A percentile compares a stretch with the other conserved stretches of the same genome.
These are phyloP conservation scores for Ceratocystis harringtonii DNA, from an alignment of 2,329 filamentous ascomycete genomes.

Conservation along the genomic window DNA sequence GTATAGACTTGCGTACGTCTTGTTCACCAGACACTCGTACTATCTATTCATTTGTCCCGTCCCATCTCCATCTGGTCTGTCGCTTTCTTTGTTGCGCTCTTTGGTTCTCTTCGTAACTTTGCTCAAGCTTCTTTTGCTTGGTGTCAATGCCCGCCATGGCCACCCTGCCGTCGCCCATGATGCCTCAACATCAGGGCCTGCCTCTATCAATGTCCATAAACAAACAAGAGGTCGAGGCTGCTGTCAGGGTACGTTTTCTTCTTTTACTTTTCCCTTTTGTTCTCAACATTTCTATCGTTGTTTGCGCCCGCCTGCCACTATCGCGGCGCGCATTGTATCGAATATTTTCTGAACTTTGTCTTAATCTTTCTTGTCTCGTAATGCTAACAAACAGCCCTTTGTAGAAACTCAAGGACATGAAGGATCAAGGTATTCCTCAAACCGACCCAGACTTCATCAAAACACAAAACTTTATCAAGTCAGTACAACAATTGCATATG, in stretches of 20 bases:
- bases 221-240: conserved; percentile 15
- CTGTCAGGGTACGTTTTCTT: conserved; percentile 9
- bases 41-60: neutral
- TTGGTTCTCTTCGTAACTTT: neutral
- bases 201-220: conserved; percentile 7
- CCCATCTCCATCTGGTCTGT: neutral
- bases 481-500: conserved; percentile 51
- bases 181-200: conserved; percentile 11
- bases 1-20: neutral
- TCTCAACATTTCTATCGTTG: neutral
- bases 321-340: no score
- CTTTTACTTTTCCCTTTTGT: neutral
- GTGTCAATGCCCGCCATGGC: conserved; percentile 14
- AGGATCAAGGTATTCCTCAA: conserved; percentile 62
- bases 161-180: conserved; percentile 17
- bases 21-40: no score
- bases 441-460: conserved; percentile 82
- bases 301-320: no score
- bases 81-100: neutral
- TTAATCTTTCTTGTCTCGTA: neutral
- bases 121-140: neutral
- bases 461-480: conserved; percentile 57
- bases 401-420: conserved; percentile 82
- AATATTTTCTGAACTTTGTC: neutral
- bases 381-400: neutral